Conservation (phyloP, 1,284 basidiomycete genomes). For the Austroboletus niveus region DNA sequence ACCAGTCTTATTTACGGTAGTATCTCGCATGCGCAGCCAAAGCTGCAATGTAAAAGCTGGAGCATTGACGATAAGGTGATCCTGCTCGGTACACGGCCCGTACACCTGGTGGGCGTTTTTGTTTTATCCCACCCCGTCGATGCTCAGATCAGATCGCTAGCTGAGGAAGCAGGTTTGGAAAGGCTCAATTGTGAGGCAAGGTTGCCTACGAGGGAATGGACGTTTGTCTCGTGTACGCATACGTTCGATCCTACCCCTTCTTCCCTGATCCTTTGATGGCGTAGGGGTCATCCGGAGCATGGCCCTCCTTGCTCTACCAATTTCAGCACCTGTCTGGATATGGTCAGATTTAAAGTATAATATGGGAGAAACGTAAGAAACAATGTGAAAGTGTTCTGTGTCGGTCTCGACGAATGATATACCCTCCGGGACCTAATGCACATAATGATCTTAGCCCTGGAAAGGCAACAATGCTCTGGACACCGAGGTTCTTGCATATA, state of each 20-base stretch:
- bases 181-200: constrained; percentile 57
- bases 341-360: constrained; percentile 49
- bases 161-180: constrained; percentile 77
- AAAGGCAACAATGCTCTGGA: constrained; percentile 76
- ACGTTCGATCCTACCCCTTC: not conserved
- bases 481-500: constrained; percentile 74
- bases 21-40: constrained; percentile 65
- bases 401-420: not conserved
- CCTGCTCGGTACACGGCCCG: constrained; percentile 50
- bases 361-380: constrained; percentile 58
- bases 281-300: constrained; percentile 62
- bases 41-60: constrained; percentile 53
- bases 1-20: constrained; percentile 65
- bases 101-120: constrained; percentile 56
- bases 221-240: constrained; percentile 60
- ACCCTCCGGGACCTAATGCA: constrained; percentile 39
- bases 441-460: constrained; percentile 74
- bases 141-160: constrained; percentile 27
- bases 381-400: not conserved
- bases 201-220: constrained; percentile 71
- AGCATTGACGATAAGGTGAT: constrained; percentile 65
- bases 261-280: not conserved
- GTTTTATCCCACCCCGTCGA: not conserved
- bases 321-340: constrained; percentile 51
- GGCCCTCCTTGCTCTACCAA: constrained; percentile 55